Evolutionary conservation across 78 protist genomes (phyloP).

Genomic region (Dictyostelium intermedium): DNA sequence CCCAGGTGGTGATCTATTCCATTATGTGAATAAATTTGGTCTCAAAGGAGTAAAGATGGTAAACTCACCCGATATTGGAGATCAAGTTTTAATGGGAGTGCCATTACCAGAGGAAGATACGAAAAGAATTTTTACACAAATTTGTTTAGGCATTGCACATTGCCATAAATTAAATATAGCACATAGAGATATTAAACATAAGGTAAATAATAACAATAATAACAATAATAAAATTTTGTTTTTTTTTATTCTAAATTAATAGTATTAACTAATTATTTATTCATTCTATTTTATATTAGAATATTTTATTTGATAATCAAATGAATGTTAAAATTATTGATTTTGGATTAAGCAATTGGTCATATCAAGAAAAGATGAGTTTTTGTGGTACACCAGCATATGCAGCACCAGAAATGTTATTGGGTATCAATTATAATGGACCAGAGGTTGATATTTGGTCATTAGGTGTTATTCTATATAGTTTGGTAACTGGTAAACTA

Average conservation of each 20-base stretch:
- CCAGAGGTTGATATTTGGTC: constrained; percentile 84
- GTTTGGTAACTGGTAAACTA: constrained; percentile 47
- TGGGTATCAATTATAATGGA: constrained; percentile 66
- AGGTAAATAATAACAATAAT: no score
- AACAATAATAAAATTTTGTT: no score
- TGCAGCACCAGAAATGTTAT: constrained; percentile 87
- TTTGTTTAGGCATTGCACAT: constrained; percentile 79
- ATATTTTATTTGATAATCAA: constrained; percentile 67
- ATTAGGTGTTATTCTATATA: constrained; percentile 66
- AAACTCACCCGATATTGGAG: constrained; percentile 2
- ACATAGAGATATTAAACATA: constrained; percentile 65
- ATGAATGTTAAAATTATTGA: constrained; percentile 81
- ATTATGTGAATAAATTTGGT: constrained; percentile 19
- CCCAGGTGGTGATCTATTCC: constrained; percentile 62
- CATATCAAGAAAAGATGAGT: constrained; percentile 34
- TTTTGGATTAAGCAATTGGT: constrained; percentile 81
- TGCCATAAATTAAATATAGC: constrained; percentile 79
- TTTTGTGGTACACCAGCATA: constrained; percentile 82
- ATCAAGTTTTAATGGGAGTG: constrained; percentile 23
- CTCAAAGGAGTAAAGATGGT: constrained; percentile 7
- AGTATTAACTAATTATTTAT: background rate
- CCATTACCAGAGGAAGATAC: constrained; percentile 83
- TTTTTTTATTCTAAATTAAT: background rate
- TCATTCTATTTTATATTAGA: background rate
- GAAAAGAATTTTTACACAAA: constrained; percentile 76